Conservation (phyloP, 2,329 filamentous ascomycete species). For the Penicillium sp. region DNA sequence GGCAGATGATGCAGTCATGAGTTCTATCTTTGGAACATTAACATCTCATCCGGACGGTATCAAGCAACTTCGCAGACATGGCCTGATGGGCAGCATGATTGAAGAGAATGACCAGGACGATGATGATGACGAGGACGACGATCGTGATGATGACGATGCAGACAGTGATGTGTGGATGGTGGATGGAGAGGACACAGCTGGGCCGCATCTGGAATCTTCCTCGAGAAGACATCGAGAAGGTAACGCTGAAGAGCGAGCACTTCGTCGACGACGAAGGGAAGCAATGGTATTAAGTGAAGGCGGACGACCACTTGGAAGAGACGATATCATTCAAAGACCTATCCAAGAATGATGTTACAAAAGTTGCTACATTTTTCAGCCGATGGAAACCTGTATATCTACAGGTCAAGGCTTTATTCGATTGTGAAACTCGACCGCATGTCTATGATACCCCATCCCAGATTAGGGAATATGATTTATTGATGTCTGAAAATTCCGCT, state of each 20-base stretch:
- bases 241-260: conserved; percentile 63
- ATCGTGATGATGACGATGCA: conserved; percentile 40
- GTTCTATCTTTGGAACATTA: conserved; percentile 46
- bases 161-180: conserved; percentile 57
- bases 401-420: background rate
- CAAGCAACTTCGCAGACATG: conserved; percentile 47
- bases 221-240: conserved; percentile 37
- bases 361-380: background rate
- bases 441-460: conserved; percentile 37
- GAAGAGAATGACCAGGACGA: conserved; percentile 58
- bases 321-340: conserved; percentile 76
- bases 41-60: conserved; percentile 42
- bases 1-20: conserved; percentile 49
- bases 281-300: conserved; percentile 91
- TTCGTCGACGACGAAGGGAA: conserved; percentile 77
- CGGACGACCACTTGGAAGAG: conserved; percentile 71
- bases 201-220: conserved; percentile 38
- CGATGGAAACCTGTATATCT: background rate
- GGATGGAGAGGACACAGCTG: conserved; percentile 57
- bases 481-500: conserved; percentile 8
- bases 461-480: conserved; percentile 17
- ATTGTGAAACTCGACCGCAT: conserved; percentile 18
- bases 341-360: conserved; percentile 21
- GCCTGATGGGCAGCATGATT: conserved; percentile 48
- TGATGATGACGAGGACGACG: conserved; percentile 13